Percentiles rank a stretch among this genome's conserved stretches.
Evolutionary conservation across 2,329 filamentous ascomycete genomes (phyloP).

Genomic region (Fusarium coicis): DNA sequence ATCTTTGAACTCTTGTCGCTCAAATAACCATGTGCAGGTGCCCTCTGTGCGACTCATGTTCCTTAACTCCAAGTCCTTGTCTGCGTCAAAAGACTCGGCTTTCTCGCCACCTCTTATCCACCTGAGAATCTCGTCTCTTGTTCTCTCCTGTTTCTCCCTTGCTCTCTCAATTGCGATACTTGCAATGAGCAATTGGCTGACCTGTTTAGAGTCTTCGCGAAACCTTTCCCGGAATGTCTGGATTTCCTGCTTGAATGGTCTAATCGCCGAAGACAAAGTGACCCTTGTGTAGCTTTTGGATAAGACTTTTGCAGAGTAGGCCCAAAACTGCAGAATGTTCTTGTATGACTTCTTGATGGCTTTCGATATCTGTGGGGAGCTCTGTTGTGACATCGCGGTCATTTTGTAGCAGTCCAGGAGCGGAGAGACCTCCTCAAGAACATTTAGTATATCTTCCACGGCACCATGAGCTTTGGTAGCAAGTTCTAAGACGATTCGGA

Average conservation of each 20-base stretch:
- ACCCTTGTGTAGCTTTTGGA: background rate
- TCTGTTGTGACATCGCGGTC: background rate
- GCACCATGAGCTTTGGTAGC: background rate
- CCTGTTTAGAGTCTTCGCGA: background rate
- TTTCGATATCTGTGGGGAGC: background rate
- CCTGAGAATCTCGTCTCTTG: background rate
- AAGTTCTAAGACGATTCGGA: background rate
- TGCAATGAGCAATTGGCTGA: background rate
- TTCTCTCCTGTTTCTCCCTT: background rate
- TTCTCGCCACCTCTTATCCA: background rate
- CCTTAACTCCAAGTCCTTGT: background rate
- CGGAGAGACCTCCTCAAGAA: background rate
- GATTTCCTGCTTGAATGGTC: background rate
- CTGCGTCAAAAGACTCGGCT: background rate
- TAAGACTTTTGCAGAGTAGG: background rate
- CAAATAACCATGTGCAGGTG: background rate
- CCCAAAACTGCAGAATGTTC: background rate
- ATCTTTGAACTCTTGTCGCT: background rate
- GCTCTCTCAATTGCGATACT: background rate
- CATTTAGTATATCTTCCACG: background rate
- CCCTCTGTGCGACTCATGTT: background rate
- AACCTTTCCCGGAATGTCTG: background rate
- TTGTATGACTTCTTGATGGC: background rate
- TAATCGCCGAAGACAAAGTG: background rate
- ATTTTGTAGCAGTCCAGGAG: background rate